These are phyloP conservation scores for Colletotrichum destructivum DNA, from an alignment of 2,329 filamentous ascomycete species.

Conservation along the genomic window DNA sequence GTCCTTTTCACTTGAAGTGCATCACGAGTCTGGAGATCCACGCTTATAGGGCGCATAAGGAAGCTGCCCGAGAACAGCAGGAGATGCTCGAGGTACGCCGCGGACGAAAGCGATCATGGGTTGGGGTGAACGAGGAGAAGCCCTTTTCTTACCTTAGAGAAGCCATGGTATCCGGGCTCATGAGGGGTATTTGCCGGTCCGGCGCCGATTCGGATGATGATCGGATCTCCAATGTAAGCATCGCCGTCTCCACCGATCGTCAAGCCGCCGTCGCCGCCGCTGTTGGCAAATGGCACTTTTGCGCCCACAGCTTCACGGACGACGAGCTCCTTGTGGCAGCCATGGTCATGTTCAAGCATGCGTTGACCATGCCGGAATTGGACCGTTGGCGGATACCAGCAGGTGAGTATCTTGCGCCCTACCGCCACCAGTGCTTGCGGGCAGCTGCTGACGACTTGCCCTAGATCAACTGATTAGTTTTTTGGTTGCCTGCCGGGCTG, in stretches of 20 bases:
- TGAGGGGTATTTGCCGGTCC: constrained; percentile 88
- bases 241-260: constrained; percentile 77
- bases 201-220: constrained; percentile 73
- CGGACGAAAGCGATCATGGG: constrained; percentile 90
- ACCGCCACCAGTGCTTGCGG: constrained; percentile 43
- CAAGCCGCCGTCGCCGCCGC: constrained; percentile 76
- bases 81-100: constrained; percentile 80
- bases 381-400: constrained; percentile 84
- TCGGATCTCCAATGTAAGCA: constrained; percentile 74
- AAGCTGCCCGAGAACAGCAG: constrained; percentile 81
- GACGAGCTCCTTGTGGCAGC: constrained; percentile 91
- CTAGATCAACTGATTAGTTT: constrained; percentile 87
- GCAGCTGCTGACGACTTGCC: constrained; percentile 56
- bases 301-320: constrained; percentile 89
- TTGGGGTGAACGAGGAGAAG: constrained; percentile 86
- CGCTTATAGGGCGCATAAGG: constrained; percentile 85
- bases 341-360: constrained; percentile 91
- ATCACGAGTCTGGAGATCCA: constrained; percentile 85
- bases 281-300: constrained; percentile 88
- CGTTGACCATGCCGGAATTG: constrained; percentile 84
- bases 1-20: constrained; percentile 81
- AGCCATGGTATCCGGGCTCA: constrained; percentile 92
- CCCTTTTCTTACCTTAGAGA: constrained; percentile 92
- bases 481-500: constrained; percentile 87
- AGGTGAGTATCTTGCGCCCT: constrained; percentile 67